These are phyloP conservation scores for Colletotrichum kahawae DNA, from an alignment of 2,329 filamentous ascomycete genomes.

Conservation along the genomic window DNA sequence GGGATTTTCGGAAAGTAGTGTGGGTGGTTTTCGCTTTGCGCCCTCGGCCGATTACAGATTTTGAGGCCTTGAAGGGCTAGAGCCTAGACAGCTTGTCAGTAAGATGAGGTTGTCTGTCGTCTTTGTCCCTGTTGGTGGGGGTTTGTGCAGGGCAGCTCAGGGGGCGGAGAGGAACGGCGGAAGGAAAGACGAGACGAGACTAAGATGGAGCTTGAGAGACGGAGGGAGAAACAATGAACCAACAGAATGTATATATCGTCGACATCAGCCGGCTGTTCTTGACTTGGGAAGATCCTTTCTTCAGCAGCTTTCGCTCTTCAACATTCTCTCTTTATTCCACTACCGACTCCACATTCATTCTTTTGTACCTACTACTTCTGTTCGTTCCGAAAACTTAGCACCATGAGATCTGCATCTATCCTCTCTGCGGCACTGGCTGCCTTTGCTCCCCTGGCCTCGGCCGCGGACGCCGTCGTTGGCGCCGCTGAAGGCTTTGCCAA, in stretches of 20 bases:
- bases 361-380: not conserved
- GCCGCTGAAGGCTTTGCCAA: slow-evolving; percentile 48
- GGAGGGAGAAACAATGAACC: not conserved
- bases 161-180: not conserved
- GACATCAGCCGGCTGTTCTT: not conserved
- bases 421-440: slow-evolving; percentile 19
- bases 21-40: not conserved
- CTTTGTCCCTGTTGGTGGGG: not conserved
- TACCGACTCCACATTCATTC: slow-evolving; percentile 3
- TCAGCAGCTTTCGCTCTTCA: not conserved
- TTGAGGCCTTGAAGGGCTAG: not conserved
- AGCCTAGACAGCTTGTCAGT: not conserved
- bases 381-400: not conserved
- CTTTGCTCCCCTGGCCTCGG: slow-evolving; percentile 11
- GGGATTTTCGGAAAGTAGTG: not conserved
- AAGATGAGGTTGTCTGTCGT: slow-evolving; percentile 5
- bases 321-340: slow-evolving; percentile 2
- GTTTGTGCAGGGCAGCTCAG: not conserved
- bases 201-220: not conserved
- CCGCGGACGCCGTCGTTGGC: slow-evolving; percentile 34
- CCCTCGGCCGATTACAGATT: not conserved
- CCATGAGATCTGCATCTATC: slow-evolving; percentile 6
- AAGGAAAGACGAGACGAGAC: not conserved
- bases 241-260: slow-evolving; percentile 11
- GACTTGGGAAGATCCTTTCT: not conserved